These are phyloP conservation scores for Leccinum fallax DNA, from an alignment of 1,284 basidiomycete genomes.

Conservation along the genomic window DNA sequence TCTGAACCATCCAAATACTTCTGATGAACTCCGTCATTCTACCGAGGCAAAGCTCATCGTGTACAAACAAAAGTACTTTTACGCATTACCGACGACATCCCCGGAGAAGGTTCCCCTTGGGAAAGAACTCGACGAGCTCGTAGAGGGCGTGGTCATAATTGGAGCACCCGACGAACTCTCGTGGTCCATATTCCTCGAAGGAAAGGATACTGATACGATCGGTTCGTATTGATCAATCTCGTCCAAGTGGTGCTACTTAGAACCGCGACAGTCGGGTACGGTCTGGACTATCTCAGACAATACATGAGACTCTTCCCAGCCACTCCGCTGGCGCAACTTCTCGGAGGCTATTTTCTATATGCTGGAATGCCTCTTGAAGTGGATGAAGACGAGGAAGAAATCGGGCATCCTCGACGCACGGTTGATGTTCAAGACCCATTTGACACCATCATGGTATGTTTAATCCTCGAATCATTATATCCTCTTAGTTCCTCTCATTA, in stretches of 20 bases:
- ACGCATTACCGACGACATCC: constrained; percentile 52
- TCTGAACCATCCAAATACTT: constrained; percentile 74
- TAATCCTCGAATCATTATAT: not conserved
- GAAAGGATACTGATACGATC: constrained; percentile 68
- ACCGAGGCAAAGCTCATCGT: constrained; percentile 74
- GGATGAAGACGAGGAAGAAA: constrained; percentile 44
- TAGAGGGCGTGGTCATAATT: constrained; percentile 74
- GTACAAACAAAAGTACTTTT: constrained; percentile 60
- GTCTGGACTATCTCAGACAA: constrained; percentile 59
- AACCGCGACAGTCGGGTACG: constrained; percentile 59
- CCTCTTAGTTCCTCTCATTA: constrained; percentile 31
- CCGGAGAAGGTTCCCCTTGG: constrained; percentile 52
- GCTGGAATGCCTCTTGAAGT: constrained; percentile 52
- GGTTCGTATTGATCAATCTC: constrained; percentile 47
- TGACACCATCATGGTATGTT: constrained; percentile 55
- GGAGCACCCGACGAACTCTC: constrained; percentile 76
- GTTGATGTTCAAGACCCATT: constrained; percentile 47
- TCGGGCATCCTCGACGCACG: constrained; percentile 35
- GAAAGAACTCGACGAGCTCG: constrained; percentile 68
- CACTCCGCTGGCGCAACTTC: constrained; percentile 56
- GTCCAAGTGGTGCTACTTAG: not conserved
- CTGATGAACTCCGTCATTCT: constrained; percentile 68
- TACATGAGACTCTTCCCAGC: constrained; percentile 74
- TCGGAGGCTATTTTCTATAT: constrained; percentile 72
- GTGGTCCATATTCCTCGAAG: constrained; percentile 82